Evolutionary conservation across 495 filamentous ascomycete species (phyloP).

Genomic region (Glonium stellatum): DNA sequence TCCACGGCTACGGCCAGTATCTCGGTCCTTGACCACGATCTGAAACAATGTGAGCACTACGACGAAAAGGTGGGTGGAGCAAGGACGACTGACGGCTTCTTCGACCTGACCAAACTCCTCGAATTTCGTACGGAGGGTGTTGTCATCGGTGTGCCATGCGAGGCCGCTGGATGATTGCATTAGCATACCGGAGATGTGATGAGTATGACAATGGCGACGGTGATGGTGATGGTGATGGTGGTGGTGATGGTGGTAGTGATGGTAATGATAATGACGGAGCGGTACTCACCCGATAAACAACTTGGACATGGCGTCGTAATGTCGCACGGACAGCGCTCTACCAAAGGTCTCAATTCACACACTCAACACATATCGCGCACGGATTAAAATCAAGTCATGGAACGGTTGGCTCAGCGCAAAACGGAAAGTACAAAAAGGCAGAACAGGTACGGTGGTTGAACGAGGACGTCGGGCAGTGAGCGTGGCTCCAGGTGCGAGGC

Average conservation of each 20-base stretch:
- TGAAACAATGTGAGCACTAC: slow-evolving; percentile 36
- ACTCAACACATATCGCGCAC: slow-evolving; percentile 9
- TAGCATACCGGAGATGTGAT: slow-evolving; percentile 5
- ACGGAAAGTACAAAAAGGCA: slow-evolving; percentile 11
- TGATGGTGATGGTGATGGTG: too few species aligned
- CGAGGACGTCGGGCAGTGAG: slow-evolving; percentile 14
- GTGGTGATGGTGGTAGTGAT: too few species aligned
- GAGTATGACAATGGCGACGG: too few species aligned
- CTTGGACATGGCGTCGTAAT: slow-evolving; percentile 62
- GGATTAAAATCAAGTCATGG: slow-evolving; percentile 10
- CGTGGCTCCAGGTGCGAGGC: slow-evolving; percentile 12
- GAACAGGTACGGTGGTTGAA: slow-evolving; percentile 2
- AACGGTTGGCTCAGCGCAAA: slow-evolving; percentile 30
- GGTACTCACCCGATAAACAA: slow-evolving; percentile 77
- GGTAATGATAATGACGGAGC: background rate
- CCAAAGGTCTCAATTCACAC: slow-evolving; percentile 30
- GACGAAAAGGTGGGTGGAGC: background rate
- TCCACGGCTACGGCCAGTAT: slow-evolving; percentile 90
- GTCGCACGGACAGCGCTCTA: slow-evolving; percentile 22
- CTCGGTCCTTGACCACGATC: slow-evolving; percentile 97
- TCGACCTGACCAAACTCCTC: slow-evolving; percentile 81
- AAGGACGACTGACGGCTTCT: slow-evolving; percentile 67
- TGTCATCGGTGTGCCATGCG: slow-evolving; percentile 94
- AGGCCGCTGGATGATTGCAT: slow-evolving; percentile 62
- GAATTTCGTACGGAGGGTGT: slow-evolving; percentile 74